phyloP scores from a whole-genome alignment of 2,329 filamentous ascomycete species.

The Pseudocercospora eumusae region DNA sequence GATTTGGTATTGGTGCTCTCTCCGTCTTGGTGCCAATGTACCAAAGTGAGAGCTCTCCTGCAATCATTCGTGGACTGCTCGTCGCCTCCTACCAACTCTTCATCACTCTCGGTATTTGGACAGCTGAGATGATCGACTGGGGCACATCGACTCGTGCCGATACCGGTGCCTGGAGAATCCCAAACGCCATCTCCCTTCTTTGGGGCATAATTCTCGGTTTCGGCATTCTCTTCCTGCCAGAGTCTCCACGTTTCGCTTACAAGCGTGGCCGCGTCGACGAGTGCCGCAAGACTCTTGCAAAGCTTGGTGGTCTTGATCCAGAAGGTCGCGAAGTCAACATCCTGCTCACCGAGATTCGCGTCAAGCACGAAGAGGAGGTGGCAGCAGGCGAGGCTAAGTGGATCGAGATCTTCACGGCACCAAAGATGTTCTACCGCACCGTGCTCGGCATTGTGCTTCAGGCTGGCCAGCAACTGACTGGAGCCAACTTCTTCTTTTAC shows the following conservation, averaged over 20 bases:
- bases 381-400: slow-evolving; percentile 30
- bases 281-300: slow-evolving; percentile 36
- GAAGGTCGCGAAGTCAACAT: slow-evolving; percentile 33
- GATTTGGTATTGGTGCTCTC: slow-evolving; percentile 48
- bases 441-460: slow-evolving; percentile 38
- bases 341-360: slow-evolving; percentile 36
- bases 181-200: slow-evolving; percentile 38
- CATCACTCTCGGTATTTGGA: slow-evolving; percentile 48
- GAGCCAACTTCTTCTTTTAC: slow-evolving; percentile 45
- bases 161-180: slow-evolving; percentile 37
- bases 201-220: slow-evolving; percentile 39
- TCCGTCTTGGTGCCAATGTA: slow-evolving; percentile 66
- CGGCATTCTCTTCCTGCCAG: slow-evolving; percentile 40
- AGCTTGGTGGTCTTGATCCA: slow-evolving; percentile 32
- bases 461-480: slow-evolving; percentile 44
- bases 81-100: slow-evolving; percentile 55
- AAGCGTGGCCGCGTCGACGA: slow-evolving; percentile 37
- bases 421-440: slow-evolving; percentile 38
- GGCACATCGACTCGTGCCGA: slow-evolving; percentile 30
- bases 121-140: slow-evolving; percentile 38
- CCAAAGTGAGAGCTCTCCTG: slow-evolving; percentile 64
- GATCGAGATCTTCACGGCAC: slow-evolving; percentile 37
- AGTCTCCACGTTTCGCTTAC: slow-evolving; percentile 38
- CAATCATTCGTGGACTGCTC: slow-evolving; percentile 64
- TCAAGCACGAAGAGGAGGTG: slow-evolving; percentile 38